Conservation (phyloP, 2,329 filamentous ascomycete species). For the Rhinocladiella mackenziei region DNA sequence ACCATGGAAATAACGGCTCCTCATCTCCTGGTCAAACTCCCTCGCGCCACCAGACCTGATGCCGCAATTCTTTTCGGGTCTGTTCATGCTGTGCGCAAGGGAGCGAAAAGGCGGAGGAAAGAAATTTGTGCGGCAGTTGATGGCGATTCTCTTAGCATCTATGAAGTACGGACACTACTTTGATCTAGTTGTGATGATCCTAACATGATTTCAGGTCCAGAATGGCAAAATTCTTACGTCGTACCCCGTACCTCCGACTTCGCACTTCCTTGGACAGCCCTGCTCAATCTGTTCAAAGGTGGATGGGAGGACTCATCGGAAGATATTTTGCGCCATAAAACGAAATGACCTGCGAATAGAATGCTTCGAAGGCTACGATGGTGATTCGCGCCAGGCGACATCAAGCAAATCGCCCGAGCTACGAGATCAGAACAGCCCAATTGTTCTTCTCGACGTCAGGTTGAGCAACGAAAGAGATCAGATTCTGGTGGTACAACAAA, state of each 20-base stretch:
- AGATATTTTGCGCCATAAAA: conserved; percentile 53
- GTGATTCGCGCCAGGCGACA: conserved; percentile 30
- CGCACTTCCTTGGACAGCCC: conserved; percentile 54
- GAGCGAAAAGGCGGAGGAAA: conserved; percentile 59
- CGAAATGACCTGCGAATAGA: conserved; percentile 50
- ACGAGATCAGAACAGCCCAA: conserved; percentile 38
- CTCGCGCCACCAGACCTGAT: conserved; percentile 40
- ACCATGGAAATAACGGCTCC: conserved; percentile 45
- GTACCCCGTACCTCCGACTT: conserved; percentile 59
- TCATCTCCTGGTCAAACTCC: conserved; percentile 45
- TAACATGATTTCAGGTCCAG: conserved; percentile 48
- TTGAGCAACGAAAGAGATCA: background rate
- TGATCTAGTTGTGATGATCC: background rate
- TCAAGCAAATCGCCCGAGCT: conserved; percentile 32
- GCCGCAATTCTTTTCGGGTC: conserved; percentile 42
- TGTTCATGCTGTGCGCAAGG: conserved; percentile 52
- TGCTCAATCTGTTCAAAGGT: conserved; percentile 55
- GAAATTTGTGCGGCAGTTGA: conserved; percentile 59
- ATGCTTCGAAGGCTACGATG: conserved; percentile 49
- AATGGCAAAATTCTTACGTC: conserved; percentile 58
- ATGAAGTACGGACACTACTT: conserved; percentile 48
- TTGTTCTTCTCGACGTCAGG: conserved; percentile 35
- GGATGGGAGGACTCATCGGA: conserved; percentile 45
- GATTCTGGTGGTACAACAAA: conserved; percentile 42
- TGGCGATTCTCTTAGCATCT: conserved; percentile 59